Base-by-base conservation (phyloP, 176 grass and related monocot species). In the Ampelocalamus luodianensis region DNA sequence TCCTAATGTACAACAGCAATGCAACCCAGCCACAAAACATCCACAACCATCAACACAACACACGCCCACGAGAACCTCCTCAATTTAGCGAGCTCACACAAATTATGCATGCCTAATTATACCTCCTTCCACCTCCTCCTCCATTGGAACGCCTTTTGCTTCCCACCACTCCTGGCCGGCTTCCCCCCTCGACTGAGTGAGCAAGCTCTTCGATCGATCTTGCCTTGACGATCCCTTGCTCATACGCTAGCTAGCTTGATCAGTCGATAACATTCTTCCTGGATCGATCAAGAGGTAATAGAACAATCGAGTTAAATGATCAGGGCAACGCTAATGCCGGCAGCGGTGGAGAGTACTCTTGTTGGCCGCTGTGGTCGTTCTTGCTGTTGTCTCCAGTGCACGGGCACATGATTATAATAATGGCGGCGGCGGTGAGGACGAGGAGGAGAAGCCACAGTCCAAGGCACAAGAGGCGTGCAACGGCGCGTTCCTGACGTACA, bases 401-500 rank as follows among this genome's bases (percentile, higher is more conserved):
- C 53, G 42, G 40, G 93, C 89, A 50, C 93, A 94, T 77, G 91
- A 99, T 20, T 89, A 94, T 1, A 82, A 66, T 32, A 75, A 64
- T 0, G 78, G 82, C 15, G 80, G 60, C 46, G 71, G 7, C 5
- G 61, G 6, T 0, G 88, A 88, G 1, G 84, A 71, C 0, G 80
- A 89, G 77, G 79, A 80, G 46, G 77, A 89, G 10, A 82, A 54
- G 40, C 68, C 90, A 20, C 51, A 62, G 68, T 81, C 76, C 50
- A 86, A 87, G 39, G 91, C 93, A 55, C 87, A 94, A 77, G 89
- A 99, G 48, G 51, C 67, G 18, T 99, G 96, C 91, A 92, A 87
- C 74, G 96, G 93, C 80, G 96, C 83, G 63, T 99, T 99, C 92
- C 73, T 96, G 46, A 76, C 90, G 36, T 99, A 99, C 91, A 91